Evolutionary conservation across 2,329 filamentous ascomycete genomes (phyloP).

Genomic region (Zalaria obscura): DNA sequence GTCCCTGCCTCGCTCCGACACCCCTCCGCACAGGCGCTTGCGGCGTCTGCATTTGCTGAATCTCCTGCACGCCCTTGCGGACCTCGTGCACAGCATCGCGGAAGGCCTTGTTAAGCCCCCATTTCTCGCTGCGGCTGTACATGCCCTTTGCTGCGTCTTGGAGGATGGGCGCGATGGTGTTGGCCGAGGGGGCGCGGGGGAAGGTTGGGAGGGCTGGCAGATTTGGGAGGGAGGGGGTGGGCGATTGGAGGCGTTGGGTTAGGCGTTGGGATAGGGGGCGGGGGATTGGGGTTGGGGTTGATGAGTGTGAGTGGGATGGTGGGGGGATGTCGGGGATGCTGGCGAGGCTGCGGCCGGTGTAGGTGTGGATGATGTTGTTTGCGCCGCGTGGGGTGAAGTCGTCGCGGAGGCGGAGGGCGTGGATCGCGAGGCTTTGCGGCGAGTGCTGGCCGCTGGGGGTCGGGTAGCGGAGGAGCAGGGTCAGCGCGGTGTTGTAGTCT

Average conservation of each 20-base stretch:
- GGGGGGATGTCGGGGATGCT: background rate
- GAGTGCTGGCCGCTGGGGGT: slow-evolving; percentile 27
- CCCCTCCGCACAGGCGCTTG: slow-evolving; percentile 2
- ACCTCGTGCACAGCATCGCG: slow-evolving; percentile 73
- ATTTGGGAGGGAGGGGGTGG: background rate
- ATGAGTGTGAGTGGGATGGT: background rate
- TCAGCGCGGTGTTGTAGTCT: slow-evolving; percentile 76
- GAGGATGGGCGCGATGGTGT: slow-evolving; percentile 54
- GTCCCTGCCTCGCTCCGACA: background rate
- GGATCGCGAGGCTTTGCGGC: slow-evolving; percentile 62
- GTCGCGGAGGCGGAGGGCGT: slow-evolving; percentile 61
- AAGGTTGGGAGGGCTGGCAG: background rate
- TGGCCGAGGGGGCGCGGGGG: slow-evolving; percentile 17
- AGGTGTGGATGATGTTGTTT: slow-evolving; percentile 53
- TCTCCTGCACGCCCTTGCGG: slow-evolving; percentile 56
- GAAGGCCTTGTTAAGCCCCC: slow-evolving; percentile 68
- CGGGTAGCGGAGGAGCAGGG: slow-evolving; percentile 73
- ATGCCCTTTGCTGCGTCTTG: slow-evolving; percentile 66
- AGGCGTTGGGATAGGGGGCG: slow-evolving; percentile 1
- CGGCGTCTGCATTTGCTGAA: slow-evolving; percentile 34
- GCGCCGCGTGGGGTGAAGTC: slow-evolving; percentile 51
- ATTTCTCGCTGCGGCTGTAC: slow-evolving; percentile 56
- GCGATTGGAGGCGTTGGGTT: background rate
- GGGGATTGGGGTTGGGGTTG: background rate
- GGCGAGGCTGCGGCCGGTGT: slow-evolving; percentile 37